Base-by-base conservation (phyloP, 371 early-diverging fungal species). In the Gilbertella persicaria region DNA sequence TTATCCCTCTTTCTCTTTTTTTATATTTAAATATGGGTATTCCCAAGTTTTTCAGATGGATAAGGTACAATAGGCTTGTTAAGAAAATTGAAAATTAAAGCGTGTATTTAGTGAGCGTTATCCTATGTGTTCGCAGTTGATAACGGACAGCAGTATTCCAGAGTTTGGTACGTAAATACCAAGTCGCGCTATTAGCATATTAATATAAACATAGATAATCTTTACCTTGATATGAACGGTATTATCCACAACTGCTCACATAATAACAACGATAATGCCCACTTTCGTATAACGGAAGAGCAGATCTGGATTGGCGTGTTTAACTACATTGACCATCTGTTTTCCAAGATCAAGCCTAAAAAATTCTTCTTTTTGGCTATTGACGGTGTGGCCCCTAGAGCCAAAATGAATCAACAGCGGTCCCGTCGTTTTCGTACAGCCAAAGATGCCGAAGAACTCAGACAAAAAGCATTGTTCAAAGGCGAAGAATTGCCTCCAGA, bases 351-450 rank as follows among this genome's bases (percentile, higher is more conserved):
- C 60, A 83, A 92, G 58, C 99, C 99, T 12, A 85, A 91, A 60
- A 95, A 97, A 71, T 69, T 99, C 20, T 86, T 99, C 40, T 99
- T 93, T 71, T 85, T 99, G 82, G 98, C 98, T 20, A 79, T 92
- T 50, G 99, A 99, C 76, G 99, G 87, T 43, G 99, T 99, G 5
- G 99, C 99, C 0, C 99, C 99, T 4, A 75, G 98, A 46, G 99
- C 99, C 25, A 99, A 99, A 74, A 96, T 99, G 95, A 98, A 98
- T 66, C 99, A 99, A 71, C 99, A 99, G 73, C 94, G 99, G 38
- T 85, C 94, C 9, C 84, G 99, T 40, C 84, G 99, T 41, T 99
- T 97, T 78, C 83, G 95, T 46, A 87, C 97, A 0, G 97, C 97
- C 2, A 86, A 86, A 58, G 99, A 96, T 45, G 87, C 90, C 0